Conservation (phyloP, 345 rosid species). For the Citrus inodora region DNA sequence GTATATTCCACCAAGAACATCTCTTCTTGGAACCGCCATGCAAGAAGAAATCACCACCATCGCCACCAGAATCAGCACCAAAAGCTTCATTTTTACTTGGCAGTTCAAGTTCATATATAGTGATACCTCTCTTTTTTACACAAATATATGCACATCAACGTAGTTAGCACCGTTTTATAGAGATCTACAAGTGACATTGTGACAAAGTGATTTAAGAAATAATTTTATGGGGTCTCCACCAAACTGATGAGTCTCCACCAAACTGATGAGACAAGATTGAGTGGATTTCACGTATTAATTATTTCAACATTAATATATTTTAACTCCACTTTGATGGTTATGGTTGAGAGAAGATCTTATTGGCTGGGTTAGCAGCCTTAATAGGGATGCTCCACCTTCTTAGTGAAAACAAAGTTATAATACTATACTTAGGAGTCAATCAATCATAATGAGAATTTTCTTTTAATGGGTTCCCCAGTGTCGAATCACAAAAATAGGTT, state of each 20-base stretch:
- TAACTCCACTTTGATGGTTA: constrained; percentile 1
- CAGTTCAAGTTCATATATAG: background rate
- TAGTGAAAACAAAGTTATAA: constrained; percentile 11
- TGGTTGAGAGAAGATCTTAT: background rate
- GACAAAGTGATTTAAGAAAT: background rate
- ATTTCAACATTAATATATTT: background rate
- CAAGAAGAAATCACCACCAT: constrained; percentile 27
- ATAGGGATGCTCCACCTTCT: constrained; percentile 19
- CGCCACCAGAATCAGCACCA: constrained; percentile 17
- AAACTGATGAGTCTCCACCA: constrained; percentile 13
- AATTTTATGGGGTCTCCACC: constrained; percentile 10
- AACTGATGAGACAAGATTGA: constrained; percentile 8
- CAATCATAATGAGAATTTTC: constrained; percentile 12
- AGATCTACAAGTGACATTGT: background rate
- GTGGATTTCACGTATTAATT: constrained; percentile 8
- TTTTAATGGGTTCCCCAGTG: constrained; percentile 10
- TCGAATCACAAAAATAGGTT: background rate
- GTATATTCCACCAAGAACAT: constrained; percentile 17
- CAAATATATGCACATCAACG: background rate
- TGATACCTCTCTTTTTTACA: background rate
- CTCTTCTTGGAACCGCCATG: constrained; percentile 22
- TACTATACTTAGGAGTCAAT: background rate
- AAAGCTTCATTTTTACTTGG: constrained; percentile 21
- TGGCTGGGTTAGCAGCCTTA: constrained; percentile 16
- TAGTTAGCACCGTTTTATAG: background rate